Base-by-base conservation (phyloP, 2,329 filamentous ascomycete species). In the Fusarium sp. region DNA sequence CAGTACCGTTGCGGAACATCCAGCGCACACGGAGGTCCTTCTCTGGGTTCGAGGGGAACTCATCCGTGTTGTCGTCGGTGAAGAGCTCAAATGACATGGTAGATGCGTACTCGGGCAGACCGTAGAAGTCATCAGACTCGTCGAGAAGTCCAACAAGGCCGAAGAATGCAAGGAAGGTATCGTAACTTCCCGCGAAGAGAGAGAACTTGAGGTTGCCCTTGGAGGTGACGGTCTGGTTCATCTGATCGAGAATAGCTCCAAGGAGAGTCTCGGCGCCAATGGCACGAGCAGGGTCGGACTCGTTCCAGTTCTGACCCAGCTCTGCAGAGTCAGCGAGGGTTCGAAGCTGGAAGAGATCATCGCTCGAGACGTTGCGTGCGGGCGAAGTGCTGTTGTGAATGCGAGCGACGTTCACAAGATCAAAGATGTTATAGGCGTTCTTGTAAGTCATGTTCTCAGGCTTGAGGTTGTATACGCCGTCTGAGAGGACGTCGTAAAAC, bases 51-150 rank as follows among this genome's bases (percentile, higher is more conserved):
- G 62, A 63, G 0, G 78, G 78, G 63, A 79, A 79, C 6, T 45
- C 39, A 3, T 73, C 62, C 0, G 50, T 47, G 45, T 72, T 44
- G 33, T 67, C 57, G 39, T 66, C 26, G 34, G 61, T 76, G 57
- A 75, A 76, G n/a, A 79, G 73, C 73, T 80, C 78, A 45, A 80
- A 80, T 2, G 73, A 67, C 74, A 80, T 77, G 49, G 78, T 79
- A n/a, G 77, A 76, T 1, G 78, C 78, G 24, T 80, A 80, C 3
- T 77, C 76, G 7, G 78, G 77, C 22, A 80, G 70, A 15, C 78
- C 78, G 46, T 71, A 64, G 53, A 80, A 79, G 60, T 78, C 58
- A 3, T 62, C 54, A 10, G 75, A 77, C 5, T 75, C 63, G 2
- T 73, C 56, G 4, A 73, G 57, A 34, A 80, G 73, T 26, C 70